Percentiles rank a stretch among this genome's conserved stretches.
These are phyloP conservation scores for Carex littledalei DNA, from an alignment of 176 grass and related monocot species.

Conservation along the genomic window DNA sequence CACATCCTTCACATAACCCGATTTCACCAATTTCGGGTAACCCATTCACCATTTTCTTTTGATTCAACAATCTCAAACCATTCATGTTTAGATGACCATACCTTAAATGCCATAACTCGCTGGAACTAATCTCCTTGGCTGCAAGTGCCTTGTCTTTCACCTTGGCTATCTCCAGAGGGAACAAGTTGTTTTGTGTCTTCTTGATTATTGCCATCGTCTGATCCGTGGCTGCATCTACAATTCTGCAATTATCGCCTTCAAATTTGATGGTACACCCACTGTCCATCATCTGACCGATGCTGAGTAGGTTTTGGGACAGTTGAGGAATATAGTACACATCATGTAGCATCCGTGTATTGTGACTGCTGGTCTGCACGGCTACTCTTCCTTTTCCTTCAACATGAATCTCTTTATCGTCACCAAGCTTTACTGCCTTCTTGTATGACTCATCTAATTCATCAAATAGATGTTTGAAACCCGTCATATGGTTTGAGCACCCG, in stretches of 20 bases:
- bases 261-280: not conserved
- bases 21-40: not conserved
- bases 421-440: not conserved
- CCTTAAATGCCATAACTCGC: not conserved
- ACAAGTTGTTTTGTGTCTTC: not conserved
- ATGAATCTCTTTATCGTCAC: not conserved
- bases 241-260: not conserved
- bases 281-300: too few relatives aligned
- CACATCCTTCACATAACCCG: conserved; percentile 14
- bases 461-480: not conserved
- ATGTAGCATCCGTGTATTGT: not conserved
- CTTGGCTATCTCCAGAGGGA: not conserved
- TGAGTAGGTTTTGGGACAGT: conserved; percentile 6
- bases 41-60: conserved; percentile 18
- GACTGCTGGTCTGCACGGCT: not conserved
- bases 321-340: conserved; percentile 9
- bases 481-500: conserved; percentile 5
- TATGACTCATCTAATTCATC: not conserved
- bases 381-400: conserved; percentile 9
- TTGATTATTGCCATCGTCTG: not conserved
- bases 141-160: not conserved
- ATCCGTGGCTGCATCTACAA: not conserved
- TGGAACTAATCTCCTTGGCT: not conserved
- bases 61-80: not conserved
- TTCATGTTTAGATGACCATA: conserved; percentile 7